These are phyloP conservation scores for Tetradesmus lagerheimii DNA, from an alignment of 139 green algal species.

Conservation along the genomic window DNA sequence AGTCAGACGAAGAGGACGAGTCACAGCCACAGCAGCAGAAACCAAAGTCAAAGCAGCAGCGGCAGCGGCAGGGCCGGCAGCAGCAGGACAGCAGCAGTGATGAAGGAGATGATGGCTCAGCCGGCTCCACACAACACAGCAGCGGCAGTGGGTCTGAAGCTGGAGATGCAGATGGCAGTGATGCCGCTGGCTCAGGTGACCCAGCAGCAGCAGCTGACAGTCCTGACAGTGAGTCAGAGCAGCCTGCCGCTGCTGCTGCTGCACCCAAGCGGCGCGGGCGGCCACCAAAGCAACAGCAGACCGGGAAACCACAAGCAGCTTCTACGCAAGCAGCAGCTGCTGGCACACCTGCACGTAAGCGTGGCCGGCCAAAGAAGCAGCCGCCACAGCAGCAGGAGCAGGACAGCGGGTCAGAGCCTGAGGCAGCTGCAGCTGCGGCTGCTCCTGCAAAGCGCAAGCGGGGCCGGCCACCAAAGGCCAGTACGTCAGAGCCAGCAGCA, in stretches of 20 bases:
- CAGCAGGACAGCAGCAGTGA: not conserved
- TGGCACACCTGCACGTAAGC: not conserved
- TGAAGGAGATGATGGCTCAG: not conserved
- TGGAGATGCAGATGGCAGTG: not conserved
- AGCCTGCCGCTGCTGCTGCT: not conserved
- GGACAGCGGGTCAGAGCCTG: not conserved
- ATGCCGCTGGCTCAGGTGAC: not conserved
- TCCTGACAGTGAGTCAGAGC: not conserved
- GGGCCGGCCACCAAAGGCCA: not conserved
- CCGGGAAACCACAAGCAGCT: not conserved
- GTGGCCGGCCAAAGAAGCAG: not conserved
- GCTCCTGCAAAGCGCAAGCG: slow-evolving; percentile 19
- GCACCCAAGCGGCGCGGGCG: not conserved
- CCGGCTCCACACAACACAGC: not conserved
- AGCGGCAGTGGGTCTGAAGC: not conserved
- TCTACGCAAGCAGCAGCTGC: slow-evolving; percentile 4
- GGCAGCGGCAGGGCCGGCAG: not conserved
- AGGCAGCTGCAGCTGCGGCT: not conserved
- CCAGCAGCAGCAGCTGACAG: not conserved
- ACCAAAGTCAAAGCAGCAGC: not conserved
- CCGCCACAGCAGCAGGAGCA: not conserved
- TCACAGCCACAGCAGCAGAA: not conserved
- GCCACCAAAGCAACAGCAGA: not conserved
- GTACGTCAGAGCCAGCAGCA: not conserved
- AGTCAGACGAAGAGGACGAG: not conserved